phyloP scores from a whole-genome alignment of 2,329 filamentous ascomycete genomes.

The Fusarium piperis region DNA sequence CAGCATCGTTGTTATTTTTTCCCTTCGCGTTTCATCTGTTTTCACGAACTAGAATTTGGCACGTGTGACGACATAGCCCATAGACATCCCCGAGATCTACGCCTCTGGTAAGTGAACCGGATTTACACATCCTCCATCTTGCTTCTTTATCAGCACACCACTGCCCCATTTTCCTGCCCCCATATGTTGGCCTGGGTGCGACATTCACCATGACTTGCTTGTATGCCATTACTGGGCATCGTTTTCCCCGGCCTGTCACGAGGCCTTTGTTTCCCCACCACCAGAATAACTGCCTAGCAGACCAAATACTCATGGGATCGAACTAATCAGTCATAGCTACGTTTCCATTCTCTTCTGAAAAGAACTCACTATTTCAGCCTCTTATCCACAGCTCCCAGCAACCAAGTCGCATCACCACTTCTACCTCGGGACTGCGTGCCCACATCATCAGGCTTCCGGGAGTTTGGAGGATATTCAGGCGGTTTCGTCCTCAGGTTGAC shows the following conservation, averaged over 20 bases:
- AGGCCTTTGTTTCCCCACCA: constrained; percentile 26
- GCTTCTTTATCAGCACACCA: constrained; percentile 8
- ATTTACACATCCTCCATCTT: background rate
- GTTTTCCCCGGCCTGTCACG: constrained; percentile 17
- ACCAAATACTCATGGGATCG: constrained; percentile 25
- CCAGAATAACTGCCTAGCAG: constrained; percentile 2
- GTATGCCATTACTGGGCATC: constrained; percentile 18
- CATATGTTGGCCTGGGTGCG: background rate
- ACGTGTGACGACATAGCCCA: constrained; percentile 39
- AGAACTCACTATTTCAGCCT: constrained; percentile 23
- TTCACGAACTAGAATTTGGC: constrained; percentile 44
- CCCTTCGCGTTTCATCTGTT: constrained; percentile 35
- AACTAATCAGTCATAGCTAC: constrained; percentile 37
- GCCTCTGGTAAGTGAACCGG: constrained; percentile 36
- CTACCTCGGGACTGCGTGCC: background rate
- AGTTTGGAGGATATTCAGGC: constrained; percentile 18
- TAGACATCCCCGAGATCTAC: constrained; percentile 44
- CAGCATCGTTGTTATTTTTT: constrained; percentile 26
- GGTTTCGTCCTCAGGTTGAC: constrained; percentile 11
- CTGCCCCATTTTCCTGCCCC: constrained; percentile 16
- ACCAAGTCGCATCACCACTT: background rate
- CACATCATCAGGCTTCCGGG: background rate
- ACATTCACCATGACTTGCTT: constrained; percentile 6
- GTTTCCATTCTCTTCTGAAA: constrained; percentile 30
- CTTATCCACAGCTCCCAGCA: constrained; percentile 6